phyloP scores from a whole-genome alignment of 1,139 yeast species.

The Blastobotrys arbuscula region DNA sequence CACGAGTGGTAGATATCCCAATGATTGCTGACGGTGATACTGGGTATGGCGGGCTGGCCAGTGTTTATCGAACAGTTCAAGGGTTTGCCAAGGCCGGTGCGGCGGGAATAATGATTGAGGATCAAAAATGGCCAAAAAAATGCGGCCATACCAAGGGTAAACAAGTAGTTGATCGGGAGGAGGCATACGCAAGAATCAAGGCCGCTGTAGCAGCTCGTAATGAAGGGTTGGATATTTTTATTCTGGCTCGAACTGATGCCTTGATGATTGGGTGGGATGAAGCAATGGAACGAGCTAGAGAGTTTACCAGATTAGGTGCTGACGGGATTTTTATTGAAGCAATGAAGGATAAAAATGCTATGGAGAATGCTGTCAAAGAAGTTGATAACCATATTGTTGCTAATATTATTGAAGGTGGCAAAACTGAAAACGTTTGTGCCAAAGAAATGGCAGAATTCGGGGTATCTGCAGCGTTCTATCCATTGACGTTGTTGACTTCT shows the following conservation, averaged over 20 bases:
- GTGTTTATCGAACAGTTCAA: conserved; percentile 17
- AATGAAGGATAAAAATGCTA: conserved; percentile 15
- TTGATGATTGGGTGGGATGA: conserved; percentile 16
- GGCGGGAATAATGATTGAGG: conserved; percentile 18
- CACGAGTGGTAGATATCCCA: conserved; percentile 14
- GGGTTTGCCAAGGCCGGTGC: conserved; percentile 19
- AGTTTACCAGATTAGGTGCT: conserved; percentile 16
- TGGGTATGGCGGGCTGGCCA: conserved; percentile 18
- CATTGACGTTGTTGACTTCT: conserved; percentile 15
- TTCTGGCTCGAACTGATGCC: conserved; percentile 18
- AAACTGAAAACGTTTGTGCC: conserved; percentile 17
- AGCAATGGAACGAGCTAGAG: conserved; percentile 15
- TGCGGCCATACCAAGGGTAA: conserved; percentile 19
- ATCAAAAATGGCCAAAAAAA: conserved; percentile 18
- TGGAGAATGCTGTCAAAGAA: conserved; percentile 14
- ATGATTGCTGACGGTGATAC: conserved; percentile 19
- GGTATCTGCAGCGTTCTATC: conserved; percentile 16
- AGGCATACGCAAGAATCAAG: conserved; percentile 15
- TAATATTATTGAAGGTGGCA: conserved; percentile 19
- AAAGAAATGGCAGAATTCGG: conserved; percentile 15
- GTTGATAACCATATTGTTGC: conserved; percentile 16
- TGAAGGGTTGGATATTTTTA: conserved; percentile 15
- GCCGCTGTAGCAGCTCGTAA: conserved; percentile 17
- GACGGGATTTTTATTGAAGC: conserved; percentile 18
- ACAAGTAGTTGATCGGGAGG: conserved; percentile 16